Base-by-base conservation (phyloP, 495 filamentous ascomycete species). In the Corynascus novoguineensis region DNA sequence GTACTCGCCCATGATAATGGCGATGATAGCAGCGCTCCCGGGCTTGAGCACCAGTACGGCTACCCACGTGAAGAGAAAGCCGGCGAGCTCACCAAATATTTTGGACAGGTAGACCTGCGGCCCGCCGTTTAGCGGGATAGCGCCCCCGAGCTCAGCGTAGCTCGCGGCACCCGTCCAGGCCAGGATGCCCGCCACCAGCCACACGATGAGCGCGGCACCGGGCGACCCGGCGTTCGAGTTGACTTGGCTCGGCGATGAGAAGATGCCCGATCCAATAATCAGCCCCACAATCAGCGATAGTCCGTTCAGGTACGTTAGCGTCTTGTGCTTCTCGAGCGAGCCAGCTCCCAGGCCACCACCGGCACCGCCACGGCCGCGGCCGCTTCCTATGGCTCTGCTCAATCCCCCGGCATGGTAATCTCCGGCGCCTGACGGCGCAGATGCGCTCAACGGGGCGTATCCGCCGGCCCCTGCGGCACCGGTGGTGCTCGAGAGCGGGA, bases 1-100 rank as follows among this genome's bases (percentile, higher is more conserved):
- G 65, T 98, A 98, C 70, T 98, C 93, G 25, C 95, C 93, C 73
- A 96, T 97, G 58, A 98, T 97, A 53, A 98, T 96, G 27, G 92
- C 83, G 54, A 97, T 90, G 68, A 98, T 98, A 25, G 93, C 93
- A 7, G 91, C 84, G 14, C 88, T 87, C 1, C 93, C 93, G 7
- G 93, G 93, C 71, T 96, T 97, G 24, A 97, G 73, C 11, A 98
- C 93, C 28, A 92, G 83, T 0, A 97, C 91, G 0, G 95, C 91
- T 48, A 88, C 90, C 93, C 93, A 98, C 10, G 89, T 92, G 71
- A 95, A 98, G 21, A 97, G 75, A 63, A 98, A 98, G 1, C 92
- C 92, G 7, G 84, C 79, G 56, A 93, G 70, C 71, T 97, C 95
- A 19, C 92, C 93, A 71, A 96, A 96, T 58, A 96, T 97, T 72